Evolutionary conservation across 2,329 filamentous ascomycete species (phyloP).

Genomic region (Ophiostoma sp.): DNA sequence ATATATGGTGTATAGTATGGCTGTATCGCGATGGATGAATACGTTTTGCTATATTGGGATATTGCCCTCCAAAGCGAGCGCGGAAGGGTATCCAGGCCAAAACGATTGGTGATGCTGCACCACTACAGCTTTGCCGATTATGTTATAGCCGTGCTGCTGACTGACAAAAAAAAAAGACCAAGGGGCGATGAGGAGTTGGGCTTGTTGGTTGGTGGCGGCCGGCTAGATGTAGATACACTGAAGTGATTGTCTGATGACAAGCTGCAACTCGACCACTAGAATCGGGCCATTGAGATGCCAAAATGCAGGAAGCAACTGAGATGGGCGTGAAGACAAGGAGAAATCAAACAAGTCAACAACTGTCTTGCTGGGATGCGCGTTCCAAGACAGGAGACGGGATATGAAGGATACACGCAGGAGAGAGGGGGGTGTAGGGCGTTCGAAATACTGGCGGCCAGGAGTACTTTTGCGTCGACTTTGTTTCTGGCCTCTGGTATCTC

Average conservation of each 20-base stretch:
- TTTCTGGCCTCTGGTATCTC: not conserved
- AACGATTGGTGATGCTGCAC: not conserved
- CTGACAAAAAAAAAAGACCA: not conserved
- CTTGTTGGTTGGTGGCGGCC: too few species aligned
- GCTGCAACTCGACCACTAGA: not conserved
- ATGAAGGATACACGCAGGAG: not conserved
- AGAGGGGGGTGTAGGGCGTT: not conserved
- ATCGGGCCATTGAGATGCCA: not conserved
- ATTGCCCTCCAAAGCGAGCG: not conserved
- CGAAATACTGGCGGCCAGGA: not conserved
- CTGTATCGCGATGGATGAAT: not conserved
- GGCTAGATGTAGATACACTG: not conserved
- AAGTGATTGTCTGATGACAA: not conserved
- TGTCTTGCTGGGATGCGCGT: not conserved
- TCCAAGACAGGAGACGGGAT: constrained; percentile 2
- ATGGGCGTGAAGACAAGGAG: not conserved
- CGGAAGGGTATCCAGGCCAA: too few species aligned
- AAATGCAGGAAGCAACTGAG: not conserved
- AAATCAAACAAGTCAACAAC: not conserved
- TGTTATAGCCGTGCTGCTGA: not conserved
- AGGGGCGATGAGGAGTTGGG: not conserved
- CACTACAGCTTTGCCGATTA: not conserved
- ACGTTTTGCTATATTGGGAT: not conserved
- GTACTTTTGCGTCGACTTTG: constrained; percentile 3
- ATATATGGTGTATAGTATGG: too few species aligned